Evolutionary conservation across 2,329 filamentous ascomycete genomes (phyloP).

Genomic region (Fusarium sp.): DNA sequence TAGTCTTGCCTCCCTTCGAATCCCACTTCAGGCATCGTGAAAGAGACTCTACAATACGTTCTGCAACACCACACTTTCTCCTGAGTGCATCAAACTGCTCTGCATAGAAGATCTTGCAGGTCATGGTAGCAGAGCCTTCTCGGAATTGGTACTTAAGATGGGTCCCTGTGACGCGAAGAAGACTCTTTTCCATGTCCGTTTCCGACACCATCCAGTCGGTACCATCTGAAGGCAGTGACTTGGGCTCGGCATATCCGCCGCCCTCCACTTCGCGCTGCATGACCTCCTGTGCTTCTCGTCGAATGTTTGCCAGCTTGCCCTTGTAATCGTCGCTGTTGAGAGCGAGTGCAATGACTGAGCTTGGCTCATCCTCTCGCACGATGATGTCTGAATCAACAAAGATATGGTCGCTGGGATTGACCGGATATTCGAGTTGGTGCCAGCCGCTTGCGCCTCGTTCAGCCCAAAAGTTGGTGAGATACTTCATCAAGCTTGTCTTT

Average conservation of each 20-base stretch:
- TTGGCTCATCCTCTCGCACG: constrained; percentile 96
- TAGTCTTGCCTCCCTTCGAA: constrained; percentile 96
- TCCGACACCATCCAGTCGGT: constrained; percentile 63
- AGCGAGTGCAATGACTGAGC: constrained; percentile 93
- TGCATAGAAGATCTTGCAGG: constrained; percentile 98
- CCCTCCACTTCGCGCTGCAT: constrained; percentile 52
- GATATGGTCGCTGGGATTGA: constrained; percentile 89
- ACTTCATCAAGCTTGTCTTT: constrained; percentile 92
- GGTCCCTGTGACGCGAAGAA: constrained; percentile 85
- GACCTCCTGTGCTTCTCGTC: constrained; percentile 59
- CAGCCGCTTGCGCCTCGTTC: constrained; percentile 96
- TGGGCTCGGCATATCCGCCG: constrained; percentile 43
- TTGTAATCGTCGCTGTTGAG: constrained; percentile 89
- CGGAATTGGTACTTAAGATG: constrained; percentile 97
- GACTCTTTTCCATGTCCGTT: constrained; percentile 82
- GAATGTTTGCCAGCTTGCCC: constrained; percentile 77
- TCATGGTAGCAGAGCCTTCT: constrained; percentile 92
- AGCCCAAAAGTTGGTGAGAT: constrained; percentile 97
- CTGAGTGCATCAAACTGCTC: constrained; percentile 97
- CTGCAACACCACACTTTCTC: constrained; percentile 90
- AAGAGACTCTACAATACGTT: constrained; percentile 93
- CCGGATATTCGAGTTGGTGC: constrained; percentile 90
- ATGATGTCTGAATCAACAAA: constrained; percentile 98
- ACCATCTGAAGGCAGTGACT: constrained; percentile 50
- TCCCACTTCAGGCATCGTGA: constrained; percentile 98